Conservation (phyloP, 257 asterid species). For the Nemophila menziesii region DNA sequence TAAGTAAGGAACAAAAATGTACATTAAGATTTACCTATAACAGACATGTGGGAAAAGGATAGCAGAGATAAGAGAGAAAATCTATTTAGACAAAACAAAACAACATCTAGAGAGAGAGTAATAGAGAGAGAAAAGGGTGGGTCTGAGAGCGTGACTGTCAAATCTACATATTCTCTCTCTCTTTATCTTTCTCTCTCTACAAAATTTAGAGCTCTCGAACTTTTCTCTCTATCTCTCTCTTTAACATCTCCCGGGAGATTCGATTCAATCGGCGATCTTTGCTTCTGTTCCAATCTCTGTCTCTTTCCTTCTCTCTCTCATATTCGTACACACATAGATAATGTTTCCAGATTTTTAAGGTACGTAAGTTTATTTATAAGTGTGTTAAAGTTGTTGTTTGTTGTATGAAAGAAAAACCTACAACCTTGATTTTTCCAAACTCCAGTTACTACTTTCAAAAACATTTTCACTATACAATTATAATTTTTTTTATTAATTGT, state of each 20-base stretch:
- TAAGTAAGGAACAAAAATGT: not conserved
- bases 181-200: slow-evolving; percentile 15
- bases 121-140: slow-evolving; percentile 5
- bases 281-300: slow-evolving; percentile 25
- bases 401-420: not conserved
- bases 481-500: slow-evolving; percentile 8
- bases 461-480: slow-evolving; percentile 3
- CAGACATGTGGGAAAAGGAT: not conserved
- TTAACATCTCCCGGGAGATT: slow-evolving; percentile 26
- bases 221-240: slow-evolving; percentile 1
- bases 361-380: slow-evolving; percentile 2
- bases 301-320: slow-evolving; percentile 19
- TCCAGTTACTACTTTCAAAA: slow-evolving; percentile 7
- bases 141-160: slow-evolving; percentile 44
- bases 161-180: slow-evolving; percentile 44
- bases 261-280: slow-evolving; percentile 52
- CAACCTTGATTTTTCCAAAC: slow-evolving; percentile 21
- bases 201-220: slow-evolving; percentile 15
- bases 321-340: slow-evolving; percentile 5
- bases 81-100: slow-evolving; percentile 7
- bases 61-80: not conserved
- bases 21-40: slow-evolving; percentile 1
- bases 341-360: slow-evolving; percentile 30
- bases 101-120: no score
- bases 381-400: not conserved